These are phyloP conservation scores for Stagonosporopsis vannaccii DNA, from an alignment of 2,329 filamentous ascomycete species.

Conservation along the genomic window DNA sequence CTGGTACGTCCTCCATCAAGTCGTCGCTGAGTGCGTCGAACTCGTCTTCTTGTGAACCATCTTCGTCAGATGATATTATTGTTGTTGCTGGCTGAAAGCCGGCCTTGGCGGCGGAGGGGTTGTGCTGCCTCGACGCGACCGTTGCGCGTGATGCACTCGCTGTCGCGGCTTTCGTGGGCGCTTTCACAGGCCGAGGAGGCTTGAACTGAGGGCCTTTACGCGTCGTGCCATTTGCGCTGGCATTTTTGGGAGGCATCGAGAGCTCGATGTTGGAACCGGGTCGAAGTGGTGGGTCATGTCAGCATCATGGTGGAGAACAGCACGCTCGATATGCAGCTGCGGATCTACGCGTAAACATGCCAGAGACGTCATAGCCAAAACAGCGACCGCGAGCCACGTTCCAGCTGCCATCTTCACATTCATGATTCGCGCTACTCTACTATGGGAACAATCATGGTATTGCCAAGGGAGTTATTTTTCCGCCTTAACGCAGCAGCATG, in stretches of 20 bases:
- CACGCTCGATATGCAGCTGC: not conserved
- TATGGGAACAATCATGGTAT: not conserved
- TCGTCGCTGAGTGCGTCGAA: conserved; percentile 35
- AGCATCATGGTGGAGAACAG: conserved; percentile 2
- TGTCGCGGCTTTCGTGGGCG: conserved; percentile 29
- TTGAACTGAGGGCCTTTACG: conserved; percentile 49
- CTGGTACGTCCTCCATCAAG: conserved; percentile 36
- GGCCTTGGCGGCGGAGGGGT: conserved; percentile 24
- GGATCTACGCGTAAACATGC: not conserved
- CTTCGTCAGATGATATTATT: conserved; percentile 44
- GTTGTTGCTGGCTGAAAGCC: conserved; percentile 34
- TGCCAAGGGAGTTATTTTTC: not conserved
- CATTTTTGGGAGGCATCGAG: conserved; percentile 38
- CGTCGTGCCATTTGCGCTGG: conserved; percentile 25
- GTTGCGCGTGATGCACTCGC: conserved; percentile 28
- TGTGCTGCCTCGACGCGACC: conserved; percentile 29
- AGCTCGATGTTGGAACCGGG: not conserved
- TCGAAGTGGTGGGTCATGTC: conserved; percentile 6
- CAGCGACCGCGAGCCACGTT: not conserved
- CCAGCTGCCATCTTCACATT: not conserved
- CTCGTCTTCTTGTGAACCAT: conserved; percentile 30
- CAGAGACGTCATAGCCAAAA: not conserved
- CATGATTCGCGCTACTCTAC: not conserved
- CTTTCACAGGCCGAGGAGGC: conserved; percentile 45
- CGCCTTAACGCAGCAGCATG: not conserved